Evolutionary conservation across 2,329 filamentous ascomycete species (phyloP), one percentile per base, ranked within the genome.

Genomic region (Aspergillus alliaceus): DNA sequence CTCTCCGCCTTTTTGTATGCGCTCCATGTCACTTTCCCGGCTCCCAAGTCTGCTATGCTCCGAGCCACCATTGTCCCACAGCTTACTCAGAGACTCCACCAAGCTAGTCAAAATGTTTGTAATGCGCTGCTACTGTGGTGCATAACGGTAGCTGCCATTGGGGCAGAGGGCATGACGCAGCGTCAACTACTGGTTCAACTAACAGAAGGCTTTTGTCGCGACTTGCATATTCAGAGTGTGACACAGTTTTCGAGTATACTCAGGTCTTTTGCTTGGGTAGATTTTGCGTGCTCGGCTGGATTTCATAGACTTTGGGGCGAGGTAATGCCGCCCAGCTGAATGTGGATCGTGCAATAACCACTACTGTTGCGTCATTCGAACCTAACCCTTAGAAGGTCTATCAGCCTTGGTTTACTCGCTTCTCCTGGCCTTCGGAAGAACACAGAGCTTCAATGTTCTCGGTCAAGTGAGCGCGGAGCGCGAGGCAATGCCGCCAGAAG

Each of bases 21-120:
- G 6, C 32, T 31, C 3, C 55, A 57, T 8, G 55, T 57, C 34
- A 57, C 55, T 2, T 57, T 54, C 20, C 55, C 55, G 1, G 29
- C 54, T 6, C 55, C 55, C 3, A 25, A 44, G 2, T 57, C 44
- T n/a, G 8, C 25, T 12, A 6, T 8, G 9, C 15, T 31, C 6
- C 15, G 25, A 47, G 25, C 44, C 1, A 20, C 22, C 9, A 18
- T 46, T 2, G 11, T 54, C 24, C 34, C 42, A 2, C 47, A 34
- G 14, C 25, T 57, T 1, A 20, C 14, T 4, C n/a, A 35, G 5
- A 47, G 11, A 31, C n/a, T 47, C 2, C 11, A 18, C 20, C 27
- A 49, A 5, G 20, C 32, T 20, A 15, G 20, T 18, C 50, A 35
- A n/a, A n/a, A 9, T 6, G 8, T 51, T 12, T 42, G 25, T 12